A percentile compares a stretch with the other conserved stretches of the same genome.
Conservation (phyloP, 371 early-diverging fungal species). For the Massospora cicadina region DNA sequence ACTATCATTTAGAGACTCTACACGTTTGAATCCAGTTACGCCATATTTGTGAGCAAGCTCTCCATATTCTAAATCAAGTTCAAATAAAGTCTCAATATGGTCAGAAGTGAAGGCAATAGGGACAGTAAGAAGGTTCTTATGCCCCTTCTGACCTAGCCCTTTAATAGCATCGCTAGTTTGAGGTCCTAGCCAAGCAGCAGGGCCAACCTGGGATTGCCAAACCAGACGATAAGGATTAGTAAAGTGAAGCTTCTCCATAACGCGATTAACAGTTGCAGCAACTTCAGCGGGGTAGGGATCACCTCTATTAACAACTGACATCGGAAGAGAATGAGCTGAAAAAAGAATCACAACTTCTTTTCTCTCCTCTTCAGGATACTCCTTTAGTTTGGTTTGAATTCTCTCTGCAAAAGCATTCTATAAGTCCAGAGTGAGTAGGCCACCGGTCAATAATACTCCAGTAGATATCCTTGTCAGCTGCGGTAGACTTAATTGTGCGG, state of each 20-base stretch:
- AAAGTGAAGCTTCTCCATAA: slow-evolving; percentile 50
- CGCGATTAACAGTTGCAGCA: slow-evolving; percentile 69
- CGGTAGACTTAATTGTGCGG: slow-evolving; percentile 33
- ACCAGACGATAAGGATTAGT: slow-evolving; percentile 78
- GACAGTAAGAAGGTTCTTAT: slow-evolving; percentile 61
- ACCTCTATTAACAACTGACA: slow-evolving; percentile 77
- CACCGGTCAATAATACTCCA: slow-evolving; percentile 93
- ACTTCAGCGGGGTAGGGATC: slow-evolving; percentile 87
- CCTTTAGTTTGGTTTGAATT: slow-evolving; percentile 43
- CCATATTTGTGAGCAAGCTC: slow-evolving; percentile 67
- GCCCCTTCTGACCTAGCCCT: slow-evolving; percentile 50
- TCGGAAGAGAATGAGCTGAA: slow-evolving; percentile 91
- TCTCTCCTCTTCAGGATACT: slow-evolving; percentile 44
- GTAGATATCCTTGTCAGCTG: slow-evolving; percentile 39
- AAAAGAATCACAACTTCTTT: slow-evolving; percentile 66
- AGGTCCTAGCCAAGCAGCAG: slow-evolving; percentile 84
- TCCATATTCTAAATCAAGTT: slow-evolving; percentile 82
- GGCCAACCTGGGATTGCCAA: slow-evolving; percentile 95
- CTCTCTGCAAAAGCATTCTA: slow-evolving; percentile 64
- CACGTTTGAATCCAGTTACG: slow-evolving; percentile 62
- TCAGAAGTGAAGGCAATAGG: slow-evolving; percentile 93
- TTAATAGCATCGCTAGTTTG: slow-evolving; percentile 66
- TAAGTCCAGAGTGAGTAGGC: slow-evolving; percentile 71
- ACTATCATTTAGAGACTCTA: slow-evolving; percentile 79
- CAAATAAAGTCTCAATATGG: slow-evolving; percentile 91